Evolutionary conservation across 441 rosid species (phyloP).

Genomic region (Breynia disticha): DNA sequence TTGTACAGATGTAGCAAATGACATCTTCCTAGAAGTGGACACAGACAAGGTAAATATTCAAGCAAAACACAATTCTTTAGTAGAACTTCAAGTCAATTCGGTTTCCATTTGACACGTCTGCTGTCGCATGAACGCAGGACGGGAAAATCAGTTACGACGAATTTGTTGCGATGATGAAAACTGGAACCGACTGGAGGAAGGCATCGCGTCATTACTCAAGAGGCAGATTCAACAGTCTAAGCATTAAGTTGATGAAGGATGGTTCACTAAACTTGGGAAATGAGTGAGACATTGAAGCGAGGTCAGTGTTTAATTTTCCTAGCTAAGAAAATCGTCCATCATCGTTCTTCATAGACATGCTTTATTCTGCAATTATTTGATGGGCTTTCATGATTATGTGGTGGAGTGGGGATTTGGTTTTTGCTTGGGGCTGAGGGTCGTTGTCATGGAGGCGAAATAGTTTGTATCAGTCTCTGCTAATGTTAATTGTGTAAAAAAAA

Average conservation of each 20-base stretch:
- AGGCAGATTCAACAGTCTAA: slow-evolving; percentile 96
- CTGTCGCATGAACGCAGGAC: slow-evolving; percentile 39
- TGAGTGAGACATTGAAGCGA: slow-evolving; percentile 17
- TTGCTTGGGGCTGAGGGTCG: slow-evolving; percentile 15
- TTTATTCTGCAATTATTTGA: slow-evolving; percentile 28
- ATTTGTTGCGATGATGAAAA: slow-evolving; percentile 98
- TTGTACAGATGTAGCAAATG: slow-evolving; percentile 79
- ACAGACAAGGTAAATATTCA: slow-evolving; percentile 67
- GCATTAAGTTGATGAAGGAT: slow-evolving; percentile 93
- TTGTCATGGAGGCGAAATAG: slow-evolving; percentile 3
- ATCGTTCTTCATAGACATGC: slow-evolving; percentile 21
- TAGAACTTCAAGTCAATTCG: no score
- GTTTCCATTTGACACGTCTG: slow-evolving; percentile 7
- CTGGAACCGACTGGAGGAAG: slow-evolving; percentile 99
- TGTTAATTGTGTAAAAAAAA: slow-evolving; percentile 20
- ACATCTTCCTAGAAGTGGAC: slow-evolving; percentile 98
- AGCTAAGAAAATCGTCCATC: slow-evolving; percentile 17
- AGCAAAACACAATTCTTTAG: no score
- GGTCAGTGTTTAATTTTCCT: slow-evolving; percentile 15
- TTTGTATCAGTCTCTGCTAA: slow-evolving; percentile 16
- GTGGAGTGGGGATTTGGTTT: neutral
- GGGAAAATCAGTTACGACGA: slow-evolving; percentile 93
- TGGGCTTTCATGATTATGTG: slow-evolving; percentile 19
- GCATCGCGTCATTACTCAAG: slow-evolving; percentile 98
- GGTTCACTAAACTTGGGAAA: slow-evolving; percentile 85